A percentile compares a stretch with the other conserved stretches of the same genome.
These are phyloP conservation scores for Paecilomyces fulvus DNA, from an alignment of 2,329 filamentous ascomycete species.

Conservation along the genomic window DNA sequence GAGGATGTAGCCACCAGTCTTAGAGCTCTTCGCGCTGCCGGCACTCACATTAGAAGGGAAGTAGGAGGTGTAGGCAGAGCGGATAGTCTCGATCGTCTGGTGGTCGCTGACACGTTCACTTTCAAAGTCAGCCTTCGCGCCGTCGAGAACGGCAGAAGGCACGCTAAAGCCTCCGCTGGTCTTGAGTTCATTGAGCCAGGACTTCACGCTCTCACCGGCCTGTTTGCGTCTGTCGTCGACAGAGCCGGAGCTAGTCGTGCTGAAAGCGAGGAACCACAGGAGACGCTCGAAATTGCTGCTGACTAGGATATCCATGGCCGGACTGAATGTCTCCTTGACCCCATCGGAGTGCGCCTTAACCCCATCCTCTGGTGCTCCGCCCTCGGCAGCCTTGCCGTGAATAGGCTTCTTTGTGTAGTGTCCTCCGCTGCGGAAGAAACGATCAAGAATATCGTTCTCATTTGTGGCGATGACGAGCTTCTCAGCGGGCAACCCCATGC, in stretches of 20 bases:
- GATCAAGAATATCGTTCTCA: constrained; percentile 92
- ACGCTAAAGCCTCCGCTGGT: constrained; percentile 74
- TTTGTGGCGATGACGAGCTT: constrained; percentile 92
- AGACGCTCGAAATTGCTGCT: constrained; percentile 95
- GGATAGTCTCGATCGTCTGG: constrained; percentile 62
- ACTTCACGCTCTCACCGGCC: constrained; percentile 63
- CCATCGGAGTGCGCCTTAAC: constrained; percentile 43
- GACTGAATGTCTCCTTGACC: constrained; percentile 84
- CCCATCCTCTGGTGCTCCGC: neutral
- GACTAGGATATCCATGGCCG: constrained; percentile 96
- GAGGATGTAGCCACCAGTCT: constrained; percentile 63
- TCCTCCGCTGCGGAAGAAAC: constrained; percentile 80
- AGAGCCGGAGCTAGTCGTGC: constrained; percentile 43
- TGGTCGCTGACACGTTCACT: constrained; percentile 61
- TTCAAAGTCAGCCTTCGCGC: constrained; percentile 66
- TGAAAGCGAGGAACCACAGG: constrained; percentile 83
- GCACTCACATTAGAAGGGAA: constrained; percentile 40
- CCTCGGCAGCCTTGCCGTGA: constrained; percentile 26
- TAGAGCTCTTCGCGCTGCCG: constrained; percentile 25
- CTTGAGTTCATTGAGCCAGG: constrained; percentile 77
- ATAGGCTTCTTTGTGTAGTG: constrained; percentile 78
- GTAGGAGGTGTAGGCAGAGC: constrained; percentile 45
- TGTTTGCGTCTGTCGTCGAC: constrained; percentile 38
- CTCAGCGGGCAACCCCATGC: constrained; percentile 80
- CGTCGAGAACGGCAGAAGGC: constrained; percentile 60